Evolutionary conservation across 148 eudicot genomes (phyloP), one percentile per base, ranked within the genome.

Genomic region (Dianthus caryophyllus): DNA sequence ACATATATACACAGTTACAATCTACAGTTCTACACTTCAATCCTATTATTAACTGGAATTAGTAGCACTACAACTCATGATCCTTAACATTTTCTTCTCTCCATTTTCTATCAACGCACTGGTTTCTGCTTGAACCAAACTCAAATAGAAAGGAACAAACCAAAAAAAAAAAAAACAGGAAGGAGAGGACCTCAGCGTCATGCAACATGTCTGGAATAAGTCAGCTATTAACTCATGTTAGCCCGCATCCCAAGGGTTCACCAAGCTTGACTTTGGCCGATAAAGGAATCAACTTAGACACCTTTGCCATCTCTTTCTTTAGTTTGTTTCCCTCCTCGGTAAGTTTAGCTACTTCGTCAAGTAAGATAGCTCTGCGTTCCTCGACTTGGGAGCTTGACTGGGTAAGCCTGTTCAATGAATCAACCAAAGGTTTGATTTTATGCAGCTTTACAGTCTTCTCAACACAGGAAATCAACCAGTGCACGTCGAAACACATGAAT

Each of bases 401-500:
- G 11, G 12, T 38, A 31, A 43, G 41, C 31, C 46, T 30, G 12
- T 18, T 33, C 14, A 22, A 56, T 17, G 64, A 39, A 22, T 56
- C 71, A 2, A 68, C 21, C 6, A 57, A 41, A 6, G 36, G 26
- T 46, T 69, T 69, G 36, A 43, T 69, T 29, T 69, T 46, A 25
- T 69, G 65, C 9, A 41, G 26, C 44, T 39, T 12, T 47, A 69
- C 17, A 16, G 72, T 65, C 18, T 69, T 69, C 21, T 69, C 43
- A 10, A 69, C 63, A 11, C 4, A 58, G 6, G 72, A 44, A 29
- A 29, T 29, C 38, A 69, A 53, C 70, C 70, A 66, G 26, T 33
- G 2, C 16, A 66, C 70, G 13, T 66, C 22, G 30, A 66, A 66
- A 69, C 51, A 33, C 38, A 56, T 56, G 49, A 31, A 41, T 43